Evolutionary conservation across 1,139 yeast genomes (phyloP).

Genomic region (Yamadazyma oceani): DNA sequence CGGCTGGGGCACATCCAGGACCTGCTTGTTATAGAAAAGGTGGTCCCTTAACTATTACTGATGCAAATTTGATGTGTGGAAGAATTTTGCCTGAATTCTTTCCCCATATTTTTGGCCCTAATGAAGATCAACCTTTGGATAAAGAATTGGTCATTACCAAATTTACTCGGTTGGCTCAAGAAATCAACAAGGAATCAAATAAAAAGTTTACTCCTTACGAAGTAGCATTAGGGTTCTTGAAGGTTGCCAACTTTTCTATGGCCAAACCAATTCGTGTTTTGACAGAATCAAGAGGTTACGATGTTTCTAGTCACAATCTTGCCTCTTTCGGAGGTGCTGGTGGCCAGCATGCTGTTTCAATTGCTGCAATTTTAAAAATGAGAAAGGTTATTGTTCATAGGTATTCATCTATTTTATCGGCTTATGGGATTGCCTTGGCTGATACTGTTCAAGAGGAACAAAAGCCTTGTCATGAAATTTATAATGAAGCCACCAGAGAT

Average conservation of each 20-base stretch:
- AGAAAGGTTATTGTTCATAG: constrained; percentile 18
- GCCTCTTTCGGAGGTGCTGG: constrained; percentile 25
- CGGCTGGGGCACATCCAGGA: constrained; percentile 59
- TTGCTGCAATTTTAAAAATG: constrained; percentile 20
- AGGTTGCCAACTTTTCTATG: constrained; percentile 21
- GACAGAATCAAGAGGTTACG: constrained; percentile 20
- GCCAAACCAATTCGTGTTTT: constrained; percentile 21
- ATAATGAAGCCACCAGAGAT: constrained; percentile 8
- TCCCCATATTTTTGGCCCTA: constrained; percentile 55
- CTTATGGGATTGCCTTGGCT: constrained; percentile 22
- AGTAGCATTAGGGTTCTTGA: constrained; percentile 20
- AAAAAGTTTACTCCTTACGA: constrained; percentile 21
- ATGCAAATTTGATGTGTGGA: constrained; percentile 52
- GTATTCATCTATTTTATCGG: constrained; percentile 22
- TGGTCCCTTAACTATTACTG: constrained; percentile 57
- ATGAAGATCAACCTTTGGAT: constrained; percentile 49
- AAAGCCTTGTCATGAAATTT: constrained; percentile 16
- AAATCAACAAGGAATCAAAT: constrained; percentile 40
- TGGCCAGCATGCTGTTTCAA: constrained; percentile 21
- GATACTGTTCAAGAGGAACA: constrained; percentile 21
- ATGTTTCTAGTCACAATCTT: constrained; percentile 18
- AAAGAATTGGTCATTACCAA: constrained; percentile 32
- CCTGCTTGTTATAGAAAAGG: constrained; percentile 59
- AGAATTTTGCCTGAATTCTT: constrained; percentile 49
- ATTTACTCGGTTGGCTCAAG: constrained; percentile 38